Base-by-base conservation (phyloP, 1,284 basidiomycete genomes). In the Heterobasidion irregulare region DNA sequence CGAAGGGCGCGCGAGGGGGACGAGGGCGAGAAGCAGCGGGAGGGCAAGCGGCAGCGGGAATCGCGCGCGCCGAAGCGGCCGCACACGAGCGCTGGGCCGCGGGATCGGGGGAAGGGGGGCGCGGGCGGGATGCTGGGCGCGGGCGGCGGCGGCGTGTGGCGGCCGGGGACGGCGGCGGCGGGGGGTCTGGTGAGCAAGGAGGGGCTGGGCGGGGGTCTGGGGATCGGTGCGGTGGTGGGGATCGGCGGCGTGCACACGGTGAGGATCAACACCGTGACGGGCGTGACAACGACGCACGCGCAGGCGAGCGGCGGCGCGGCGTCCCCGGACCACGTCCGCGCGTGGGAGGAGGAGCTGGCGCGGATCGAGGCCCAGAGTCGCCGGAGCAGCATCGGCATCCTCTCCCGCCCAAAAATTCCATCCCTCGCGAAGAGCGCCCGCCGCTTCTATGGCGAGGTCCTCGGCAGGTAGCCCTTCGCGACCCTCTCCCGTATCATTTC, bases 291-390 rank as follows among this genome's bases (percentile, higher is more conserved):
- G 33, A 53, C 50, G 12, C 15, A 19, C 44, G 38, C 50, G 10
- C 13, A 33, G 26, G 15, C 15, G 43, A 41, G 38, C 38, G 38
- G 38, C 12, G 48, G 43, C 10, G 15, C 51, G 47, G 41, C 13
- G 34, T 8, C 35, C 65, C 57, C 57, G 46, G 59, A 49, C 18
- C 60, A 79, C 32, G 75, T 86, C 61, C 73, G 75, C 56, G 87
- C 83, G 58, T 90, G 88, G 88, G 88, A 90, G 68, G 79, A 82
- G 64, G 86, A 90, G 72, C 75, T 89, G 49, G 79, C 75, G 59
- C 76, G 79, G 58, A 88, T 90, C 62, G 87, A 89, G 70, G 70
- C 72, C 61, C 73, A 72, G 63, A 86, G 83, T 63, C 75, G 80
- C 56, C 74, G 78, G 61, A 80, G 76, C 56, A 87, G 82, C 32